phyloP scores from a whole-genome alignment of 2,329 filamentous ascomycete species.

The Cordyceps cateniannulata region DNA sequence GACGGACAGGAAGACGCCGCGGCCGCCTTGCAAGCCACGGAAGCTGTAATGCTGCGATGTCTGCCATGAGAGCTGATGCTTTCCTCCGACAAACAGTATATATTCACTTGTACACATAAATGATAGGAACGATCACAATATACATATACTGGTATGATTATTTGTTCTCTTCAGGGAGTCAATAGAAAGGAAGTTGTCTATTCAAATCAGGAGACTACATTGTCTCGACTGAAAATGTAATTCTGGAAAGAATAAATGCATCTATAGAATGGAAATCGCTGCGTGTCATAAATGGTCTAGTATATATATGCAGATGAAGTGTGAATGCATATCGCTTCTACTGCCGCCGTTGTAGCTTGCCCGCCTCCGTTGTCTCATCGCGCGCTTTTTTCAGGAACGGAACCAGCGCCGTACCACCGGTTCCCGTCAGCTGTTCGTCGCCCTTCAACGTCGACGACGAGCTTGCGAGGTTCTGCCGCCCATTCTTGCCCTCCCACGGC shows the following conservation, averaged over 20 bases:
- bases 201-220: too few species aligned
- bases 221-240: too few species aligned
- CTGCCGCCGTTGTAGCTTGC: conserved; percentile 21
- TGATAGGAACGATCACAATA: background rate
- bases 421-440: conserved; percentile 60
- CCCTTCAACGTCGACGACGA: conserved; percentile 30
- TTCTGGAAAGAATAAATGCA: background rate
- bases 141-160: background rate
- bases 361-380: conserved; percentile 62
- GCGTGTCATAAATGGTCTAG: conserved; percentile 2
- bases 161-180: background rate
- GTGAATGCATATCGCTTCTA: background rate
- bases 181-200: too few species aligned
- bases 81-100: background rate
- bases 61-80: background rate
- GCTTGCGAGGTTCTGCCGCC: conserved; percentile 37
- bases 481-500: conserved; percentile 22
- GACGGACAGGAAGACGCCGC: conserved; percentile 11
- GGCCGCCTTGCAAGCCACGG: background rate
- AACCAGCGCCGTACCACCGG: conserved; percentile 79
- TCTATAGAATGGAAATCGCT: background rate
- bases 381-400: conserved; percentile 85
- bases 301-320: background rate
- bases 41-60: background rate
- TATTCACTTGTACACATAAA: background rate